Conservation (phyloP, 208 protist genomes). For the Trichomonas tenax region DNA sequence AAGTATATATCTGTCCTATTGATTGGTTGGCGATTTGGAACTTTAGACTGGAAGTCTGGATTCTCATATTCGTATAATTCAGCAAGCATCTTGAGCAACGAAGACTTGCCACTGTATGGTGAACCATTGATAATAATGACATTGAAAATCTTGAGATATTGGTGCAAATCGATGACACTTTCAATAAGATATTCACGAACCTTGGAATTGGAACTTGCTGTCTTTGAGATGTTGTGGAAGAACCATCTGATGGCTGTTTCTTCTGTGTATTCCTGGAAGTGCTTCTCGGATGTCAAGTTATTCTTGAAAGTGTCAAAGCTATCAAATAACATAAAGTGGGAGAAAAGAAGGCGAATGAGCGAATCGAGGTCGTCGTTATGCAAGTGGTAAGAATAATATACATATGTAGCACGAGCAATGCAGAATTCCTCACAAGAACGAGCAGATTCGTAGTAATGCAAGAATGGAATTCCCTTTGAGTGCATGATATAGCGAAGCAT, state of each 20-base stretch:
- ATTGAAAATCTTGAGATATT: not conserved
- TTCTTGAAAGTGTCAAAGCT: not conserved
- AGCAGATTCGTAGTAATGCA: not conserved
- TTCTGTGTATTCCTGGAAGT: not conserved
- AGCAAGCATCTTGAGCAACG: not conserved
- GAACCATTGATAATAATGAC: not conserved
- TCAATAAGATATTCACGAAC: not conserved
- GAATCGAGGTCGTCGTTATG: not conserved
- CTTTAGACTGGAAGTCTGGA: not conserved
- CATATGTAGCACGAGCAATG: not conserved
- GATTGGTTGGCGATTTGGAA: not conserved
- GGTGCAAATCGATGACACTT: not conserved
- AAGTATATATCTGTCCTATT: not conserved
- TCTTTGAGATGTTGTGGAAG: too few relatives aligned
- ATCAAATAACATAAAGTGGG: not conserved
- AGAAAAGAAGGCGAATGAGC: not conserved
- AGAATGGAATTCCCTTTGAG: not conserved
- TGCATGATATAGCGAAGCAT: not conserved
- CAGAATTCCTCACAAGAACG: not conserved
- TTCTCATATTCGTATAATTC: not conserved
- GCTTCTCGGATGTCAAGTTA: not conserved
- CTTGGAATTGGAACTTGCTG: not conserved
- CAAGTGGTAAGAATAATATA: not conserved
- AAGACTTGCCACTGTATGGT: not conserved
- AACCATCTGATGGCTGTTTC: not conserved